Conservation (phyloP, 441 rosid genomes). For the Adansonia madagascariensis region DNA sequence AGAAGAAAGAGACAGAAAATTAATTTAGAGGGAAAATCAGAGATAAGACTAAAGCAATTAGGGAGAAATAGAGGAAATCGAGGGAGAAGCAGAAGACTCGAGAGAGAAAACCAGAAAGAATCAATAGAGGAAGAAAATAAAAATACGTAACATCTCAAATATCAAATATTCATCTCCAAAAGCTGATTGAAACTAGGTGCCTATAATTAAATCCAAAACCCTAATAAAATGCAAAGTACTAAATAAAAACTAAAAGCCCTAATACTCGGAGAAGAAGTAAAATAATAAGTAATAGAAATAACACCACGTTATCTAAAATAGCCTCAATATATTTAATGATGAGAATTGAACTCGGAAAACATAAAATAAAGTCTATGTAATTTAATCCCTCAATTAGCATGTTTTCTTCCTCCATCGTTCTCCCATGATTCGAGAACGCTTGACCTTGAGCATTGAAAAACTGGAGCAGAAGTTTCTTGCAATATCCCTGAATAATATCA, state of each 20-base stretch:
- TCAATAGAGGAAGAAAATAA: background rate
- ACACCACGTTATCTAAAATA: background rate
- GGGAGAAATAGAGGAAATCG: background rate
- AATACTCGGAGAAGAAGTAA: background rate
- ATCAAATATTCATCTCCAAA: slow-evolving; percentile 5
- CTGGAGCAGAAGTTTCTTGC: background rate
- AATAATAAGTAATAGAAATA: background rate
- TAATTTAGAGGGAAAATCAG: background rate
- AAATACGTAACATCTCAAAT: background rate
- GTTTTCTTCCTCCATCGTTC: background rate
- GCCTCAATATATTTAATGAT: background rate
- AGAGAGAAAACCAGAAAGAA: background rate
- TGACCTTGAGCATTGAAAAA: background rate
- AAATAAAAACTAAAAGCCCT: background rate
- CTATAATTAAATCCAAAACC: background rate
- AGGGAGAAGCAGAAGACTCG: background rate
- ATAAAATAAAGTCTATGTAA: background rate
- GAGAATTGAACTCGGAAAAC: background rate
- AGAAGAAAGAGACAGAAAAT: background rate
- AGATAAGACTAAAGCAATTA: background rate
- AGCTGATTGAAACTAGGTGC: background rate
- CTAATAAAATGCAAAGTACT: background rate
- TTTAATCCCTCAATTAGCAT: background rate
- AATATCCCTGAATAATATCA: background rate
- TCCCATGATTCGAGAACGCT: background rate